Evolutionary conservation across 768 basidiomycete species (phyloP), one percentile per base, ranked within the genome.

Genomic region (Cytidiella melzeri): DNA sequence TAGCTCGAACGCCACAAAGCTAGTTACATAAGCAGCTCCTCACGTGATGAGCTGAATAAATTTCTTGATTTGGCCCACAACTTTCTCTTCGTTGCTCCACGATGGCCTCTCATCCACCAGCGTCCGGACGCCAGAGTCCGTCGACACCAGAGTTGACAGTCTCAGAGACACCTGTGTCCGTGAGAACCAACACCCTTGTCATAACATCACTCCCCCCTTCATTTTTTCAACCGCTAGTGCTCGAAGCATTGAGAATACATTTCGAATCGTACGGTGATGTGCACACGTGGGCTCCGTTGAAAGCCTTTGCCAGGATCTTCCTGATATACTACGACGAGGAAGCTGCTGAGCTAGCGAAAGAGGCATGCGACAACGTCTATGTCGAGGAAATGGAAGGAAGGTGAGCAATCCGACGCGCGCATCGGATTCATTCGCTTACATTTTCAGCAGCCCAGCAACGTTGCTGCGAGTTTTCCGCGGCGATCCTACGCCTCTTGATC

Each of bases 281-380:
- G n/a, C 83, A 87, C 59, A 78, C 84, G 57, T 99, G 94, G 93
- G 90, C 87, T 1, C 92, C 92, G 3, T 67, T 98, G 4, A 79
- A 77, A 18, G 83, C 81, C 5, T 92, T 97, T 59, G 78, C 81
- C 1, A 76, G 94, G 24, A 84, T 92, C 26, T 79, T 97, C 48
- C 67, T 95, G 19, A 90, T 96, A 1, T 97, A 83, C 62, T 72
- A 75, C 21, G 61, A 64, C 11, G 81, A 82, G 15, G 76, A 78
- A 18, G 70, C 77, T 37, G 89, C 84, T 0, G 84, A 86, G 60
- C 63, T 62, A 13, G 91, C 86, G 0, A 90, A 89, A 63, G 59
- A 66, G 40, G 72, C 69, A 43, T 79, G 80, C 64, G 84, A 90
- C 68, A 79, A 78, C 37, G 75, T 87, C 43, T 64, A 73, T 48